Percentiles rank a stretch among this genome's conserved stretches.
Conservation (phyloP, 2,329 filamentous ascomycete species). For the Penicillium digitatum region DNA sequence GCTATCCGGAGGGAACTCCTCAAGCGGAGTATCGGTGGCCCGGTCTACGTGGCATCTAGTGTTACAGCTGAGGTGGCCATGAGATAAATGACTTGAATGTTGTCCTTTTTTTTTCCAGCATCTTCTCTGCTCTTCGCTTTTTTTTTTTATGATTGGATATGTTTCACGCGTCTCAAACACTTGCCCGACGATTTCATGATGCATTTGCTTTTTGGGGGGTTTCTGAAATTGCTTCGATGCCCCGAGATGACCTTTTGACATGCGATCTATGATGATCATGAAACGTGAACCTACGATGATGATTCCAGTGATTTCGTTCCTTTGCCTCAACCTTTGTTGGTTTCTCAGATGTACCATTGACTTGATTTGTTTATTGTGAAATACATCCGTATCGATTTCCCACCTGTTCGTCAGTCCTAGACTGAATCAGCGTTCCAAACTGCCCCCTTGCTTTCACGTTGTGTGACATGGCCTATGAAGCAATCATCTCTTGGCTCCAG, state of each 20-base stretch:
- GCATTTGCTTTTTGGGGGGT: constrained; percentile 14
- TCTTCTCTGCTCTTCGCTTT: constrained; percentile 3
- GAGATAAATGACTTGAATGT: constrained; percentile 12
- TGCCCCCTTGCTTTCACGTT: constrained; percentile 1
- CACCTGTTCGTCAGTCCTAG: neutral
- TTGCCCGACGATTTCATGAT: constrained; percentile 15
- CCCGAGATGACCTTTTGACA: constrained; percentile 12
- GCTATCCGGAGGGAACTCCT: constrained; percentile 53
- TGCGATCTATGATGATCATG: constrained; percentile 20
- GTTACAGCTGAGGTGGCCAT: constrained; percentile 17
- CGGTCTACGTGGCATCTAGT: constrained; percentile 38
- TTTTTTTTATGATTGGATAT: constrained; percentile 12
- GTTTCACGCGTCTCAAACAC: constrained; percentile 7
- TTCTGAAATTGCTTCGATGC: constrained; percentile 3
- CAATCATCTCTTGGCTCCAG: neutral
- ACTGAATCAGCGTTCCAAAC: neutral
- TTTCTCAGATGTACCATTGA: neutral
- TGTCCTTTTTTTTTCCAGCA: neutral
- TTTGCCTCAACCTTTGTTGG: neutral
- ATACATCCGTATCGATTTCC: neutral
- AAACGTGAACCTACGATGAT: constrained; percentile 16
- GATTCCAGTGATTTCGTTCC: neutral
- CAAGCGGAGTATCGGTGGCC: constrained; percentile 52
- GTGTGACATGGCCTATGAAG: neutral
- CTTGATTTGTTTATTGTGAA: neutral